Percentiles rank a stretch among this genome's conserved stretches.
Evolutionary conservation across 2,329 filamentous ascomycete species (phyloP).

Genomic region (Hypoxylon sp.): DNA sequence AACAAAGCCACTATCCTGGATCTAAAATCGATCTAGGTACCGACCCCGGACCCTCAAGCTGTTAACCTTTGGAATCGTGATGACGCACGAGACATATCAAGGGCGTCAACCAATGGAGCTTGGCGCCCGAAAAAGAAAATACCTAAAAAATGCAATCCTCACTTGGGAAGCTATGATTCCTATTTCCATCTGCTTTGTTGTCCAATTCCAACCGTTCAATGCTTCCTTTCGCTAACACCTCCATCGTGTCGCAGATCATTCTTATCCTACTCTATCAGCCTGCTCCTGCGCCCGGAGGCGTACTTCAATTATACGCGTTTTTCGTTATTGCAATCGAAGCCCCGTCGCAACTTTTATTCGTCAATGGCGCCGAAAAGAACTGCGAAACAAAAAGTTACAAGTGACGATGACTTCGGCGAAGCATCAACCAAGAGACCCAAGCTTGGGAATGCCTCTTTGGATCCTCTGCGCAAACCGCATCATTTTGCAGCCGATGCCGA

Average conservation of each 20-base stretch:
- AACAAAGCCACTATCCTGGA: slow-evolving; percentile 23
- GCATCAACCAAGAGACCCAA: slow-evolving; percentile 51
- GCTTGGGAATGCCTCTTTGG: slow-evolving; percentile 38
- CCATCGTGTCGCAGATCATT: background rate
- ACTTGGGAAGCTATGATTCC: background rate
- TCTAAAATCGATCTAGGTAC: slow-evolving; percentile 33
- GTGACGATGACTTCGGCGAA: slow-evolving; percentile 46
- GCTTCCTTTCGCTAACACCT: background rate
- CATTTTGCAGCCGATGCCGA: slow-evolving; percentile 63
- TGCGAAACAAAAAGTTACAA: slow-evolving; percentile 50
- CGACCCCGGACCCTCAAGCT: background rate
- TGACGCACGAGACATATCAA: slow-evolving; percentile 50
- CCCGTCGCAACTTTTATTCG: background rate
- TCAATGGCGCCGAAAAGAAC: slow-evolving; percentile 51
- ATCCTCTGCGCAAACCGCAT: slow-evolving; percentile 63
- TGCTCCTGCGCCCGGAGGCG: background rate
- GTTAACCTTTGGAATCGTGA: slow-evolving; percentile 41
- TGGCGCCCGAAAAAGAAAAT: slow-evolving; percentile 5
- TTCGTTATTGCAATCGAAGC: background rate
- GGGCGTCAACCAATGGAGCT: background rate
- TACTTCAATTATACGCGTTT: background rate
- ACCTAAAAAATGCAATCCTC: background rate
- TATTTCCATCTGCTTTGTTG: background rate
- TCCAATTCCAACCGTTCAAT: background rate
- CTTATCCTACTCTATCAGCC: background rate